Conservation (phyloP, 495 filamentous ascomycete species). For the Neurospora africana region DNA sequence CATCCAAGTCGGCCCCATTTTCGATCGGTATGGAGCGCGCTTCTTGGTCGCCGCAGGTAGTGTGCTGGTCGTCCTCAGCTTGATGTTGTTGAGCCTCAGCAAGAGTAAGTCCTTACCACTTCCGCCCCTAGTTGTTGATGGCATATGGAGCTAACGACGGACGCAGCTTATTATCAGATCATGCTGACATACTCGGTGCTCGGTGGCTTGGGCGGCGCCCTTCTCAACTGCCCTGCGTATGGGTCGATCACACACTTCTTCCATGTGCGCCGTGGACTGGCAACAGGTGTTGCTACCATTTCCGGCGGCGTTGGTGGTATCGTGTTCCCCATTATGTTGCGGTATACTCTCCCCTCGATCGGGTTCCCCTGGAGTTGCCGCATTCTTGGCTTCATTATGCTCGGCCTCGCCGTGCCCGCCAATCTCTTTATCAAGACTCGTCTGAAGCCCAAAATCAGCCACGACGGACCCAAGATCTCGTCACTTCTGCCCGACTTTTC, state of each 20-base stretch:
- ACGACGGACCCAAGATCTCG: constrained; percentile 11
- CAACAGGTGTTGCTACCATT: constrained; percentile 53
- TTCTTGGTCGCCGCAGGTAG: constrained; percentile 43
- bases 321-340: constrained; percentile 47
- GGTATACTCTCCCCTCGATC: constrained; percentile 34
- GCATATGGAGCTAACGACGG: not conserved
- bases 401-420: constrained; percentile 41
- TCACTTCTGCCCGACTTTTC: constrained; percentile 40
- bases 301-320: constrained; percentile 53
- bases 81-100: constrained; percentile 44
- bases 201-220: constrained; percentile 44
- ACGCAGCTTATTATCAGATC: constrained; percentile 52
- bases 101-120: constrained; percentile 18
- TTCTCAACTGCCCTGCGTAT: constrained; percentile 50
- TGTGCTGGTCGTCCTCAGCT: constrained; percentile 38
- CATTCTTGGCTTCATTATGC: constrained; percentile 46
- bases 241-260: constrained; percentile 58
- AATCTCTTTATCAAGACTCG: constrained; percentile 46
- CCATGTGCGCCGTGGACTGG: constrained; percentile 46
- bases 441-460: constrained; percentile 29
- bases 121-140: not conserved
- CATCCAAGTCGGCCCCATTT: constrained; percentile 57
- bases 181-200: constrained; percentile 50
- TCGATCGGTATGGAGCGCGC: constrained; percentile 51
- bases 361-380: constrained; percentile 51